Evolutionary conservation across 202 grass and related monocot species (phyloP).

Genomic region (Zoysia matrella): DNA sequence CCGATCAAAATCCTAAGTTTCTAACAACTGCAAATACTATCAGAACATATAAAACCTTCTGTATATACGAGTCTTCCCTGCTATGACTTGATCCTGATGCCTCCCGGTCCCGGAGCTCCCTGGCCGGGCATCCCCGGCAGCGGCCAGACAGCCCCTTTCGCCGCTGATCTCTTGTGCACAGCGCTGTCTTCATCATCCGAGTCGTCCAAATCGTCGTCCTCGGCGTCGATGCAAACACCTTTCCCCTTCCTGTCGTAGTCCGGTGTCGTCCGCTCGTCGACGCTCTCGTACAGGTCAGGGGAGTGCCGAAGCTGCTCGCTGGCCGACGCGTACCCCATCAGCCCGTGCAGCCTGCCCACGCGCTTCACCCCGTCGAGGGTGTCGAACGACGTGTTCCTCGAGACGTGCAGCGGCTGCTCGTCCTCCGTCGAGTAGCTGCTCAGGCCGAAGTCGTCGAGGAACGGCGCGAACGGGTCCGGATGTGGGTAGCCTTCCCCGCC

Average conservation of each 20-base stretch:
- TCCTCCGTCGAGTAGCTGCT: constrained; percentile 68
- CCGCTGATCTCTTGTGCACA: constrained; percentile 23
- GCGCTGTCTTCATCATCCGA: constrained; percentile 19
- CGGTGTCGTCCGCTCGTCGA: constrained; percentile 47
- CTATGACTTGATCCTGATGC: constrained; percentile 47
- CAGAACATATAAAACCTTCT: constrained; percentile 10
- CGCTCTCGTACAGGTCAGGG: constrained; percentile 62
- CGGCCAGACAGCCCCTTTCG: constrained; percentile 30
- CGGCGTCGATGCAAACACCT: constrained; percentile 41
- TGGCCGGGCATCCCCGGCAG: constrained; percentile 33
- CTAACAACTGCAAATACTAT: background rate
- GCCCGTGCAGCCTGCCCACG: constrained; percentile 61
- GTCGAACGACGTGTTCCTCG: constrained; percentile 68
- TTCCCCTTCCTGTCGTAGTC: constrained; percentile 69
- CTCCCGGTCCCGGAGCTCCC: constrained; percentile 35
- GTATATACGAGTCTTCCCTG: too few species aligned
- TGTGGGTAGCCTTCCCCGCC: background rate
- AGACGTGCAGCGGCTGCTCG: constrained; percentile 60
- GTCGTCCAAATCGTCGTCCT: constrained; percentile 40
- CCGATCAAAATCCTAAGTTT: too few species aligned
- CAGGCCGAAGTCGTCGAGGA: constrained; percentile 55
- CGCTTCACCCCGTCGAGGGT: constrained; percentile 28
- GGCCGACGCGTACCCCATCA: constrained; percentile 87
- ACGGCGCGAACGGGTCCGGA: constrained; percentile 62
- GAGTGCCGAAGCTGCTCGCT: constrained; percentile 62